phyloP scores from a whole-genome alignment of 73 alveolate genomes.

The Paraurostyla sp. region DNA sequence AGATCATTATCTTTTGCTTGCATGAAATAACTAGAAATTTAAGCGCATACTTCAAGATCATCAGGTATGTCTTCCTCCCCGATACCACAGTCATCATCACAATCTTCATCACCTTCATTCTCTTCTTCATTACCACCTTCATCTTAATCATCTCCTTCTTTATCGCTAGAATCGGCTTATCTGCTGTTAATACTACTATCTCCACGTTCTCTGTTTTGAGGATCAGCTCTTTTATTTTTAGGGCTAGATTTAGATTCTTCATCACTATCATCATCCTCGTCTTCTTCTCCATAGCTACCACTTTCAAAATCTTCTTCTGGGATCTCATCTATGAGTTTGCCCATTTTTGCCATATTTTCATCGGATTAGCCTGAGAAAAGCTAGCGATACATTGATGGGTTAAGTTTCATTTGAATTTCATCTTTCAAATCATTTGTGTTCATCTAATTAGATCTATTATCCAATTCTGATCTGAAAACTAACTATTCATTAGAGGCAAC shows the following conservation, averaged over 20 bases:
- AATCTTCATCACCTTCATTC: neutral
- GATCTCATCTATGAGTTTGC: neutral
- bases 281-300: conserved; percentile 7
- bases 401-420: neutral
- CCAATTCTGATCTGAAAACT: neutral
- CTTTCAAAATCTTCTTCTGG: conserved; percentile 33
- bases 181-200: neutral
- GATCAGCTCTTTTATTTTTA: neutral
- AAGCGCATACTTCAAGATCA: conserved; percentile 7
- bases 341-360: neutral
- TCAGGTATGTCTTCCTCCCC: conserved; percentile 39
- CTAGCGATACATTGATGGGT: neutral
- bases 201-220: neutral
- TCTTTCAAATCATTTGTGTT: neutral
- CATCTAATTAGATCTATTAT: neutral
- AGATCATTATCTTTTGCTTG: conserved; percentile 14
- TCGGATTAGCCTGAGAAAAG: neutral
- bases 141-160: neutral
- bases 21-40: neutral
- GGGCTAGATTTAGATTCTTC: neutral
- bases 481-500: conserved; percentile 18
- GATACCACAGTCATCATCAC: neutral
- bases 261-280: conserved; percentile 13
- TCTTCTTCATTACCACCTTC: neutral
- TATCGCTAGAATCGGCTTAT: neutral